Evolutionary conservation across 768 basidiomycete genomes (phyloP).

Genomic region (Xanthoconium stramineum): DNA sequence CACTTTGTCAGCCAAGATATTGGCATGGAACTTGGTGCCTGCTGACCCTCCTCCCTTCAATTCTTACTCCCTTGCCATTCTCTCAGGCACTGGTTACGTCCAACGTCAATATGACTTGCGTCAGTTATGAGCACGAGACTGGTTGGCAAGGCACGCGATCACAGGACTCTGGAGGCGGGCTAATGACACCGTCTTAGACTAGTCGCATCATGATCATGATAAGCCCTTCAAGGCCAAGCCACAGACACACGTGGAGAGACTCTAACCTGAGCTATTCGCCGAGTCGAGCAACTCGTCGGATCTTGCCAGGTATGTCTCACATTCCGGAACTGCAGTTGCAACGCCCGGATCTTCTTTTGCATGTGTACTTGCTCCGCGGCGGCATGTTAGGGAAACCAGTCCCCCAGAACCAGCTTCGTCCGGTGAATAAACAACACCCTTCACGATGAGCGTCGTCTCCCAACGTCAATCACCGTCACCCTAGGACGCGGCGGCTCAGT

Average conservation of each 20-base stretch:
- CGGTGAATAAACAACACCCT: conserved; percentile 7
- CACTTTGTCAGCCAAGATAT: too few species aligned
- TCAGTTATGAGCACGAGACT: not conserved
- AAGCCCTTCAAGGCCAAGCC: not conserved
- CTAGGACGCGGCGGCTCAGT: not conserved
- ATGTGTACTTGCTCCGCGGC: conserved; percentile 12
- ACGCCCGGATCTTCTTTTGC: conserved; percentile 12
- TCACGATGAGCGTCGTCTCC: not conserved
- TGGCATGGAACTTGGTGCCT: too few species aligned
- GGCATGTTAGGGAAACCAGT: not conserved
- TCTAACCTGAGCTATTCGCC: not conserved
- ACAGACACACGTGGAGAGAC: conserved; percentile 1
- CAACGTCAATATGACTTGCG: too few species aligned
- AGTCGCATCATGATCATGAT: not conserved
- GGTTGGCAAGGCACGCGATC: not conserved
- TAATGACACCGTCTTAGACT: not conserved
- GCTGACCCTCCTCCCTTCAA: too few species aligned
- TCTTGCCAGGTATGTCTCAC: conserved; percentile 11
- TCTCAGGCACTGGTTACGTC: too few species aligned
- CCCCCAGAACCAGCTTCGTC: not conserved
- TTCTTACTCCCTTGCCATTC: too few species aligned
- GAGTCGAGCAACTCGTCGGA: conserved; percentile 1
- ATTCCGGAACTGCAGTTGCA: not conserved
- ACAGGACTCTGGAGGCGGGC: not conserved
- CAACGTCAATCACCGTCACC: not conserved